Evolutionary conservation across 257 asterid species (phyloP).

Genomic region (Przewalskia tangutica): DNA sequence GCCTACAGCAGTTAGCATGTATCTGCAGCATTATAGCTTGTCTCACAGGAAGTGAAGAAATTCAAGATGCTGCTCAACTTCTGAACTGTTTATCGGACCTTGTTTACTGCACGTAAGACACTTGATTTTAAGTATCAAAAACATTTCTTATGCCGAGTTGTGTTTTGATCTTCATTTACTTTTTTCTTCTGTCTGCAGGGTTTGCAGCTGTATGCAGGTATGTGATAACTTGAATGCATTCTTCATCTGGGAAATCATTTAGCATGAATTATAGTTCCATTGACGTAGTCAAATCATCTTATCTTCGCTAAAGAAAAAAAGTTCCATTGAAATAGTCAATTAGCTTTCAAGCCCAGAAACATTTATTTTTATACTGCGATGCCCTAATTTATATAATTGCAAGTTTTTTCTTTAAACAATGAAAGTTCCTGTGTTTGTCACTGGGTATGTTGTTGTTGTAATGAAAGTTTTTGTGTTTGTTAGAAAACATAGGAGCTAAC

Average conservation of each 20-base stretch:
- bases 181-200: slow-evolving; percentile 19
- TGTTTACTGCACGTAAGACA: slow-evolving; percentile 21
- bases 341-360: neutral
- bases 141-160: neutral
- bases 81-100: slow-evolving; percentile 20
- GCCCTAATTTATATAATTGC: neutral
- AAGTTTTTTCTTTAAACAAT: neutral
- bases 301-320: neutral
- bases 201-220: slow-evolving; percentile 50
- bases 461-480: too few relatives aligned
- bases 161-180: neutral
- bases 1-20: slow-evolving; percentile 31
- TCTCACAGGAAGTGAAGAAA: slow-evolving; percentile 17
- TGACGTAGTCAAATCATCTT: neutral
- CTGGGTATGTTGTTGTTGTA: too few relatives aligned
- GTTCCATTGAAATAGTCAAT: neutral
- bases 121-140: neutral
- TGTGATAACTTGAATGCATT: neutral
- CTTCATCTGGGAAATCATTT: neutral
- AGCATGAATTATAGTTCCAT: neutral
- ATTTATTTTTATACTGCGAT: neutral
- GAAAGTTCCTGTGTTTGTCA: neutral
- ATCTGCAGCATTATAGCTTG: slow-evolving; percentile 28
- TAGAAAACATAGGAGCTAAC: neutral
- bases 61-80: slow-evolving; percentile 20